Base-by-base conservation (phyloP, 805 yeast species). In the Ogataea saltuana region DNA sequence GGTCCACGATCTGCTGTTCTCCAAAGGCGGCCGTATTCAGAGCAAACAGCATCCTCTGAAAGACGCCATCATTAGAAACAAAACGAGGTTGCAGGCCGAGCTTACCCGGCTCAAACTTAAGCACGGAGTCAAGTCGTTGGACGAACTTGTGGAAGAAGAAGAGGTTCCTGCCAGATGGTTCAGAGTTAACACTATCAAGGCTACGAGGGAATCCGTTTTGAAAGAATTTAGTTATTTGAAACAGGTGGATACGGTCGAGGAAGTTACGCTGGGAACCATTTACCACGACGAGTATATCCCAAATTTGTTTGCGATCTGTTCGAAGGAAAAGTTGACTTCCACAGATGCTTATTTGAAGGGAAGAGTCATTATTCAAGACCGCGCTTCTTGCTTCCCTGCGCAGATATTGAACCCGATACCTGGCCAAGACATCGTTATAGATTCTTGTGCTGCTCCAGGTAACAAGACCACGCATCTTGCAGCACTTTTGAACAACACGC, bases 371-470 rank as follows among this genome's bases (percentile, higher is more conserved):
- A 87, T 93, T 47, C 99, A 93, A 65, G 99, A 93, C 60, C 71
- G 99, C 39, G 97, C 98, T 0, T 89, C 97, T 1, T 93, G 99
- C 62, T 89, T 93, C 59, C 99, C 99, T 0, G 97, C 95, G 0
- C 80, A 79, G 47, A 89, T 93, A 20, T 65, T 93, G 36, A 71
- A 78, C 48, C 87, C 91, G 0, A 42, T 60, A 1, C 70, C 77
- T 4, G 84, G 82, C 33, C 45, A 37, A 9, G 83, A 76, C 45
- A 64, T 71, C 18, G 80, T 89, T 9, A 85, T 93, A 33, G 99
- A 93, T 66, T 85, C 97, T 1, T 90, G 97, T 67, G 90, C 98
- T 2, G 99, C 99, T 0, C 99, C 99, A 4, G 99, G 99, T 4
- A 93, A 93, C 64, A 95, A 93, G 62, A 93, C 99, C 0, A 88